These are phyloP conservation scores for Hypoxylon sp. DNA, from an alignment of 2,329 filamentous ascomycete species.

Conservation along the genomic window DNA sequence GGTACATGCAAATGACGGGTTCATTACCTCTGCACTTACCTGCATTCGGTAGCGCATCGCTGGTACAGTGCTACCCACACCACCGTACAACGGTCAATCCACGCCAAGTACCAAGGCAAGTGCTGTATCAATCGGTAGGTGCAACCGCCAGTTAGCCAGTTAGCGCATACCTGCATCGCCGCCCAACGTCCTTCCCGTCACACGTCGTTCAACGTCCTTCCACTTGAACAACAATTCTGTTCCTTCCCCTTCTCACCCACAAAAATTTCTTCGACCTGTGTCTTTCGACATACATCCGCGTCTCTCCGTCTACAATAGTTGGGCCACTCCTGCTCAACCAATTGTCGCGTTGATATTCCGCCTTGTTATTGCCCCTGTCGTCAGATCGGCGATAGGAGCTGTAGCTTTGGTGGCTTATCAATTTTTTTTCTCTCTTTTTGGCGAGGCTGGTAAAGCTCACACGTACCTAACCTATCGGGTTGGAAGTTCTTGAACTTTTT, in stretches of 20 bases:
- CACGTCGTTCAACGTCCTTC: conserved; percentile 39
- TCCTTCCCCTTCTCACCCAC: conserved; percentile 24
- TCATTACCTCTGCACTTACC: background rate
- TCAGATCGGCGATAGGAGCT: conserved; percentile 34
- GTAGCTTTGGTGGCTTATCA: conserved; percentile 22
- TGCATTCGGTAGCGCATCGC: background rate
- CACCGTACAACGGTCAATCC: background rate
- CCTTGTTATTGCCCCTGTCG: conserved; percentile 23
- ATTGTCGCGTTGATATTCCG: conserved; percentile 22
- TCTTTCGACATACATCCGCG: conserved; percentile 9
- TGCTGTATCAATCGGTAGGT: conserved; percentile 10
- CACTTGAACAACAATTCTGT: conserved; percentile 25
- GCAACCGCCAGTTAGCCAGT: conserved; percentile 4
- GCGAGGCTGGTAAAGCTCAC: conserved; percentile 47
- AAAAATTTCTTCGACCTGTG: conserved; percentile 23
- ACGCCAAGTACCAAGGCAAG: background rate
- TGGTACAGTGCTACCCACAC: background rate
- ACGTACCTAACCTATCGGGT: conserved; percentile 40
- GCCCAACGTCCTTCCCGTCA: conserved; percentile 39
- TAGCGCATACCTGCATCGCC: conserved; percentile 42
- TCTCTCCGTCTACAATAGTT: conserved; percentile 11
- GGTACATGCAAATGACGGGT: conserved; percentile 17
- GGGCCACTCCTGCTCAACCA: conserved; percentile 15
- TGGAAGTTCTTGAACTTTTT: conserved; percentile 32
- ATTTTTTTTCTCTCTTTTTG: conserved; percentile 40